Percentiles rank a stretch among this genome's conserved stretches.
phyloP scores from a whole-genome alignment of 345 rosid genomes.

The Zanthoxylum bungeanum region DNA sequence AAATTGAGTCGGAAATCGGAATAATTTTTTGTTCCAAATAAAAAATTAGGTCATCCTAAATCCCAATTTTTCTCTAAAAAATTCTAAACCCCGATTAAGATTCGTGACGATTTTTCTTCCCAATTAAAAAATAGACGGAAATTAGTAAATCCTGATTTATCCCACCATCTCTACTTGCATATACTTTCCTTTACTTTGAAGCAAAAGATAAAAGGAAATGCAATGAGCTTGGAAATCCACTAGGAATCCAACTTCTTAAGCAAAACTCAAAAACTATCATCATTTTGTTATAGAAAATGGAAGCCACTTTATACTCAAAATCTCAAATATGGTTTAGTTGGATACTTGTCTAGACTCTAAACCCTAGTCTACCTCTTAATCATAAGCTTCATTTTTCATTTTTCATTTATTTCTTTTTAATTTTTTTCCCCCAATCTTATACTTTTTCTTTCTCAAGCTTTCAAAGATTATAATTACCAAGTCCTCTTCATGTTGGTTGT shows the following conservation, averaged over 20 bases:
- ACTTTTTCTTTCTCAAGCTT: slow-evolving; percentile 29
- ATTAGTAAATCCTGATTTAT: no score
- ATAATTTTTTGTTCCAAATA: no score
- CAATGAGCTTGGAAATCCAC: slow-evolving; percentile 19
- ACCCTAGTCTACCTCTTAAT: slow-evolving; percentile 39
- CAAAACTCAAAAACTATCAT: slow-evolving; percentile 39
- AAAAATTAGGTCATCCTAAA: no score
- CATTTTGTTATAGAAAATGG: slow-evolving; percentile 49
- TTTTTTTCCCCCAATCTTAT: no score
- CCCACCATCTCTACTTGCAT: no score
- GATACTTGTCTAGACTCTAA: slow-evolving; percentile 34
- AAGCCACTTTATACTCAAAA: slow-evolving; percentile 26
- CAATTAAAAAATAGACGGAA: no score
- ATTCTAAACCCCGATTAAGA: no score
- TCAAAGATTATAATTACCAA: slow-evolving; percentile 41
- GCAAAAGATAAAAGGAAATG: slow-evolving; percentile 12
- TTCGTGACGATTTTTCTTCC: no score
- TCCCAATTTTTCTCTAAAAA: no score
- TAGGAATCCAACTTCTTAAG: slow-evolving; percentile 33
- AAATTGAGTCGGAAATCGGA: no score
- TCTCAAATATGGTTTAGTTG: slow-evolving; percentile 23
- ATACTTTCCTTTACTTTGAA: slow-evolving; percentile 19
- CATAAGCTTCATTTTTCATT: slow-evolving; percentile 22
- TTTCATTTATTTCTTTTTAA: not conserved
- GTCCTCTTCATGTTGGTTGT: slow-evolving; percentile 17